Conservation (phyloP, 805 yeast species). For the Zygoascus bituminiphila region DNA sequence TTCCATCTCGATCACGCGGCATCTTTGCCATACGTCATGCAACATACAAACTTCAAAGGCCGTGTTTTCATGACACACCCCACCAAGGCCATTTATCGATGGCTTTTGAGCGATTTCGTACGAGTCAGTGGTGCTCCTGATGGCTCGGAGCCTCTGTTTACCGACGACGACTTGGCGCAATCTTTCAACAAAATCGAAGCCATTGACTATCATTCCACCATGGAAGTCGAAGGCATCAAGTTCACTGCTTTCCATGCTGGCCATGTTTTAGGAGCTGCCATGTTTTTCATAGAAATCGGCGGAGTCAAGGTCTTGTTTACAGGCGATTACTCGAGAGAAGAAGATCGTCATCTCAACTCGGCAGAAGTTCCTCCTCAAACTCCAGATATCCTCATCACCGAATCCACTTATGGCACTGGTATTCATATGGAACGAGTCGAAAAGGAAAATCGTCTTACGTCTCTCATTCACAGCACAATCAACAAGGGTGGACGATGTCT, state of each 20-base stretch:
- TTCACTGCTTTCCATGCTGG: slow-evolving; percentile 99
- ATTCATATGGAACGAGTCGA: slow-evolving; percentile 87
- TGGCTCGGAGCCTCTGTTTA: slow-evolving; percentile 45
- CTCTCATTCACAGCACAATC: slow-evolving; percentile 74
- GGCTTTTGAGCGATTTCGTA: slow-evolving; percentile 92
- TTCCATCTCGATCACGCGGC: slow-evolving; percentile 99
- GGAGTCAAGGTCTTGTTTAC: slow-evolving; percentile 85
- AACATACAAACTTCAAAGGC: slow-evolving; percentile 88
- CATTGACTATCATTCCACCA: slow-evolving; percentile 89
- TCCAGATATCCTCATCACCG: slow-evolving; percentile 88
- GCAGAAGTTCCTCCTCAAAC: slow-evolving; percentile 81
- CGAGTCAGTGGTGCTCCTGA: slow-evolving; percentile 57
- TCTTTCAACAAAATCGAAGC: slow-evolving; percentile 90
- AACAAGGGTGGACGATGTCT: slow-evolving; percentile 85
- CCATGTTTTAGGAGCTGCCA: slow-evolving; percentile 98
- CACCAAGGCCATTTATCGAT: slow-evolving; percentile 93
- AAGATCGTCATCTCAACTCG: slow-evolving; percentile 86
- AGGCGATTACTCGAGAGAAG: slow-evolving; percentile 95
- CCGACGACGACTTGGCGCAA: slow-evolving; percentile 81
- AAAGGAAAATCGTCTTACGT: slow-evolving; percentile 74
- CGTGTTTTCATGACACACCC: slow-evolving; percentile 99
- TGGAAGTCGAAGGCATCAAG: slow-evolving; percentile 87
- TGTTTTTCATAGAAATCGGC: slow-evolving; percentile 92
- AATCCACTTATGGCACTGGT: slow-evolving; percentile 96
- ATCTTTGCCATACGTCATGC: slow-evolving; percentile 95